Base-by-base conservation (phyloP, 495 filamentous ascomycete genomes). In the Schizothecium vesticola region DNA sequence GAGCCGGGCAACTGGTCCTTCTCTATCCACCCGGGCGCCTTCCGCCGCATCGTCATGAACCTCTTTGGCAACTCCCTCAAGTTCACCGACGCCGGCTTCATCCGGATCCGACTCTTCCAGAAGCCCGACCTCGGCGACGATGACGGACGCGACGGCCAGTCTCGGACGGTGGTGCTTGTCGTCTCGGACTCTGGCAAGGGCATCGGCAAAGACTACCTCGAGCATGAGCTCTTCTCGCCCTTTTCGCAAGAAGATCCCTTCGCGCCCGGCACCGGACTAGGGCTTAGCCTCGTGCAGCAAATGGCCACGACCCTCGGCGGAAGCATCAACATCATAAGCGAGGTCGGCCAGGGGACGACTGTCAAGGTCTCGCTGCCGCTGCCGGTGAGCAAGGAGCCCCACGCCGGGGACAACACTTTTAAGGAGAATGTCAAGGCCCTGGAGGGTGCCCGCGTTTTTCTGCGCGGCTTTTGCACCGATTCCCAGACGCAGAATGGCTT, bases 61-160 rank as follows among this genome's bases (percentile, higher is more conserved):
- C 70, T 95, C 1, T 88, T 92, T 64, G 91, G 92, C 12, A 95
- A 95, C 77, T 87, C 91, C 0, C 84, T 94, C 73, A 95, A 95
- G 69, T 93, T 91, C 71, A 92, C 88, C 8, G 83, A 83, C 7
- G 77, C 80, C 2, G 91, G 91, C 3, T 87, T 82, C 62, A 89
- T 94, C 43, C 81, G 82, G 3, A 76, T 94, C 21, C 84, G 77
- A 0, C 73, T 92, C 21, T 82, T 80, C 33, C 81, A 85, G n/a
- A 74, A 81, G 5, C 75, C 80, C 67, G 65, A 69, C 58, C 74
- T 76, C 24, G 58, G 58, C 58, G 19, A 28, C 26, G n/a, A n/a
- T n/a, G 55, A 22, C 74, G 66, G 55, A 64, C 21, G 60, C 78
- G 26, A 59, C 73, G n/a, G 55, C 73, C 3, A 6, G n/a, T n/a